phyloP scores from a whole-genome alignment of 306 rosid genomes.

The Cyclanthera cordifolia region DNA sequence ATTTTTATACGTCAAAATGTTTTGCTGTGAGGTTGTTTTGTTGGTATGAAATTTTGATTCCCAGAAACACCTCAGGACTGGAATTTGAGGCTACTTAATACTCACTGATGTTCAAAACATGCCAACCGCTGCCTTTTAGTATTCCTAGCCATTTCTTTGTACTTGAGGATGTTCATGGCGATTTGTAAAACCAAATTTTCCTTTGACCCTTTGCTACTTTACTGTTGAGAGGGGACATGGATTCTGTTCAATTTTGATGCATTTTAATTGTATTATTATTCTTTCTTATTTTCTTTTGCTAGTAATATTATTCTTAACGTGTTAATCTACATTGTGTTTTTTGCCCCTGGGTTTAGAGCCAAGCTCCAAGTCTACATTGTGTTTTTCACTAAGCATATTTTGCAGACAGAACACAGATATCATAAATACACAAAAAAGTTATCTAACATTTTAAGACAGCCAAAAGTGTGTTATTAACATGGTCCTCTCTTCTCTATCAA shows the following conservation, averaged over 20 bases:
- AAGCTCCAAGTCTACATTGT: neutral
- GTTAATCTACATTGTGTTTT: neutral
- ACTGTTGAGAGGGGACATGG: no score
- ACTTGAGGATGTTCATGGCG: neutral
- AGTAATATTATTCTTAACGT: neutral
- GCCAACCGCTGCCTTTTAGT: neutral
- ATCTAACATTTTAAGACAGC: neutral
- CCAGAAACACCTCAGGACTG: neutral
- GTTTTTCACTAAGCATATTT: neutral
- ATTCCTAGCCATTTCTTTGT: neutral
- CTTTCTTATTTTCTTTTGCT: neutral
- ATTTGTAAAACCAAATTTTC: neutral
- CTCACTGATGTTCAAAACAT: neutral
- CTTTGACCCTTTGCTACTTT: no score
- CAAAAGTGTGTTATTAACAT: neutral
- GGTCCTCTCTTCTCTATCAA: neutral
- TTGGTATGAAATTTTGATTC: neutral
- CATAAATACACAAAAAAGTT: neutral
- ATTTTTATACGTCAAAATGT: neutral
- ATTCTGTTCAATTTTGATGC: constrained; percentile 1
- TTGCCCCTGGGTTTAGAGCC: no score
- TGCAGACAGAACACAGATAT: neutral
- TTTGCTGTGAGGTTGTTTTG: neutral
- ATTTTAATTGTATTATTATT: neutral
- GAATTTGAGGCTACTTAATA: neutral